Evolutionary conservation across 768 basidiomycete species (phyloP), one percentile per base, ranked within the genome.

Genomic region (Kwoniella shandongensis): DNA sequence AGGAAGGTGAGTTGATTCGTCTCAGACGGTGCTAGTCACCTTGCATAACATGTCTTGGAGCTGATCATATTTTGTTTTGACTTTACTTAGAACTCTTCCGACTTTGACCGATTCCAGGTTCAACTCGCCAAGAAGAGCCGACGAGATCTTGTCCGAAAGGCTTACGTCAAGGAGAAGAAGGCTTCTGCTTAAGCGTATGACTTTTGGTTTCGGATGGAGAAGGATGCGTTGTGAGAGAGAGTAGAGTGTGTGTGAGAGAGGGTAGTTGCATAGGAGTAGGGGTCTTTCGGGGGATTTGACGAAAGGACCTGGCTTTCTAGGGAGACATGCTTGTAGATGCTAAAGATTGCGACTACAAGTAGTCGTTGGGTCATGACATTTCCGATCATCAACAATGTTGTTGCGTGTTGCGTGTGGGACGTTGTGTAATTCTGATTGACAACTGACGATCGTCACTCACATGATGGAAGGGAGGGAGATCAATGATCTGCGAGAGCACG

Each of bases 81-180:
- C 13, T 7, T 38, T 11, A 7, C 4, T 38, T 12, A 72, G 70
- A 80, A 81, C 73, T 75, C 90, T 57, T 87, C 84, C 79, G 94
- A 99, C 81, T 98, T 98, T 78, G 89, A 85, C 59, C 85, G 93
- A 53, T 98, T 97, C 81, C 78, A 83, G 69, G 85, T 93, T 59
- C 85, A 89, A 85, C 72, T 96, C 69, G 83, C 84, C 60, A 96
- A 97, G 87, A 92, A 89, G 83, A 81, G 82, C 75, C 81, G 91
- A 76, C 80, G 89, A 65, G 91, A 93, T 57, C 57, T 64, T 51
- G 66, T 78, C 64, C 62, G 75, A 55, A 76, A 76, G 73, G 77
- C 77, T 51, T 66, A 72, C 75, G 72, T 65, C 69, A 76, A 76
- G 69, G 77, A 76, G 75, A 76, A 75, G 74, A 78, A 78, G 74